A percentile compares a stretch with the other conserved stretches of the same genome.
Conservation (phyloP, 2,329 filamentous ascomycete genomes). For the Neofusicoccum ribis region DNA sequence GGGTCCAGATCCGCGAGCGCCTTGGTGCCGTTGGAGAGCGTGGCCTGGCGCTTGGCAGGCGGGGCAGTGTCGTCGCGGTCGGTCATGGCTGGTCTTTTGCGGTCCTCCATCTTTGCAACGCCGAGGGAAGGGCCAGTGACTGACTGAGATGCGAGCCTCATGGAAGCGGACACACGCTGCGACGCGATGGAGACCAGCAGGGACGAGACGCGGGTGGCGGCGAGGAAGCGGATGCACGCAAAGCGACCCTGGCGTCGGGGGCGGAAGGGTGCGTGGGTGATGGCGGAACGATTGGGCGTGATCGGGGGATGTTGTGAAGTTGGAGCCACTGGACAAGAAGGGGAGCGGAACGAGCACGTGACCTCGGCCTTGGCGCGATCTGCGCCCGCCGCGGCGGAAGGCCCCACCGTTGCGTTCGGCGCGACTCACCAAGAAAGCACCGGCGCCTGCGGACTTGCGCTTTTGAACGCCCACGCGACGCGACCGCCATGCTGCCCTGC, state of each 20-base stretch:
- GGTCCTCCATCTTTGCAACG: conserved; percentile 97
- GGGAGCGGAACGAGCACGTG: conserved; percentile 17
- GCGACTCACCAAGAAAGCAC: conserved; percentile 11
- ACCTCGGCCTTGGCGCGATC: conserved; percentile 3
- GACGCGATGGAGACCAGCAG: conserved; percentile 11
- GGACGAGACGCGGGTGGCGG: neutral
- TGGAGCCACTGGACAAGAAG: conserved; percentile 14
- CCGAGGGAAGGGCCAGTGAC: conserved; percentile 70
- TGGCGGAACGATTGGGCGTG: conserved; percentile 14
- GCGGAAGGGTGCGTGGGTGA: conserved; percentile 6
- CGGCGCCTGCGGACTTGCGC: neutral
- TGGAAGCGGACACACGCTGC: conserved; percentile 61
- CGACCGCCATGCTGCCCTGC: conserved; percentile 6
- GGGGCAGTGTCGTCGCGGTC: conserved; percentile 81
- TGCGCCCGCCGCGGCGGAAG: neutral
- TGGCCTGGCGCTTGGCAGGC: conserved; percentile 86
- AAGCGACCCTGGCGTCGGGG: conserved; percentile 12
- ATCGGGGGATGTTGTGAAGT: conserved; percentile 20
- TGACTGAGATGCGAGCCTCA: conserved; percentile 74
- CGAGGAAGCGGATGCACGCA: conserved; percentile 10
- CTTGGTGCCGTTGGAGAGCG: conserved; percentile 71
- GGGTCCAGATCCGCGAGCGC: conserved; percentile 63
- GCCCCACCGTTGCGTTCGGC: neutral
- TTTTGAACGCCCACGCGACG: neutral
- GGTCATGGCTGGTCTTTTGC: conserved; percentile 87